Conservation (phyloP, 768 basidiomycete species). For the Hortiboletus campestris region DNA sequence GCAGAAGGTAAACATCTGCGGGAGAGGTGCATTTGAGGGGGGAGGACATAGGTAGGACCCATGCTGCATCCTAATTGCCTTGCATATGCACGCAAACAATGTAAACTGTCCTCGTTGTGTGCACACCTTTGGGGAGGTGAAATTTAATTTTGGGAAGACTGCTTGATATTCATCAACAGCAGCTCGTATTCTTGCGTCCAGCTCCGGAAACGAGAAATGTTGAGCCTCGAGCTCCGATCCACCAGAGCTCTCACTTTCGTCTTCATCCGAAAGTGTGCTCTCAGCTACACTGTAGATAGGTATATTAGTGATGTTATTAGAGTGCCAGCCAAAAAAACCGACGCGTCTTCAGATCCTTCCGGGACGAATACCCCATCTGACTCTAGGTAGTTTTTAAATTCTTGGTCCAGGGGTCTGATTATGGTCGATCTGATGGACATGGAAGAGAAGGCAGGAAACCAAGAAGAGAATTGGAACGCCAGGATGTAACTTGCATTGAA, state of each 20-base stretch:
- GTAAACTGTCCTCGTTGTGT: neutral
- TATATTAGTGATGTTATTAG: neutral
- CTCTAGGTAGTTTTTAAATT: constrained; percentile 71
- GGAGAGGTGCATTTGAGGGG: constrained; percentile 86
- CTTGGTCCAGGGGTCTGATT: constrained; percentile 61
- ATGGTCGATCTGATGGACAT: constrained; percentile 71
- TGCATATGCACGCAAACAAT: neutral
- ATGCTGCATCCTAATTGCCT: constrained; percentile 76
- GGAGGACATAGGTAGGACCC: constrained; percentile 81
- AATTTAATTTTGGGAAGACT: constrained; percentile 95
- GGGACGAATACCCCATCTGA: constrained; percentile 86
- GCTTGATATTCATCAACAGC: constrained; percentile 70
- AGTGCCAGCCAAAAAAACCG: constrained; percentile 29
- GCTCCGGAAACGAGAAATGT: constrained; percentile 71
- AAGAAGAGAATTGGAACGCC: constrained; percentile 79
- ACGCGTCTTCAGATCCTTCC: constrained; percentile 77
- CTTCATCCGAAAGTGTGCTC: constrained; percentile 61
- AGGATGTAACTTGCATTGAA: constrained; percentile 53
- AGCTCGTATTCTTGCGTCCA: constrained; percentile 70
- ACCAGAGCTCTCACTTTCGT: constrained; percentile 37
- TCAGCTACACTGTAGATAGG: constrained; percentile 42
- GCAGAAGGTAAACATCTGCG: constrained; percentile 84
- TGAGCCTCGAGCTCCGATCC: constrained; percentile 35
- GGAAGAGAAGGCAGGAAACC: constrained; percentile 71
- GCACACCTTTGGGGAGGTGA: constrained; percentile 85